Conservation (phyloP, 306 rosid species). For the Malus asiatica region DNA sequence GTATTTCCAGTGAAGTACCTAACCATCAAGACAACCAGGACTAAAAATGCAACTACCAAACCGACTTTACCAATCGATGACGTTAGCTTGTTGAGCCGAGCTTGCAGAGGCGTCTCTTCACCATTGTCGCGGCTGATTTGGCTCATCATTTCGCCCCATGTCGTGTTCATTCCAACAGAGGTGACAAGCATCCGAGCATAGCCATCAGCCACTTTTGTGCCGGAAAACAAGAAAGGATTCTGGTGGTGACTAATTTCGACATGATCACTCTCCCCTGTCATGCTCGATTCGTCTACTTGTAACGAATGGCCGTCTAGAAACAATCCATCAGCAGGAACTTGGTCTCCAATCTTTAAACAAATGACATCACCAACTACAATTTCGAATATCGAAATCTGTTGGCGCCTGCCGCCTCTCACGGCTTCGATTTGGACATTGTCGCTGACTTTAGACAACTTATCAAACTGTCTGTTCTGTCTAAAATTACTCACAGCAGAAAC, state of each 20-base stretch:
- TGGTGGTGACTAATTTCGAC: constrained; percentile 17
- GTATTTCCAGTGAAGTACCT: constrained; percentile 38
- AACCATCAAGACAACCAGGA: constrained; percentile 29
- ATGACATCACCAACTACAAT: constrained; percentile 90
- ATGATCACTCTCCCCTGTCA: constrained; percentile 47
- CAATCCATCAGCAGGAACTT: constrained; percentile 59
- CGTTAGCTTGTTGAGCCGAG: constrained; percentile 16
- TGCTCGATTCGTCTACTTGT: constrained; percentile 39
- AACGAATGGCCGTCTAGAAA: constrained; percentile 29
- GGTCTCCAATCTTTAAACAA: constrained; percentile 79
- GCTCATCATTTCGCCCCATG: constrained; percentile 9
- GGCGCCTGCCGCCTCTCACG: background rate
- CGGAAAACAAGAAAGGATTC: constrained; percentile 19
- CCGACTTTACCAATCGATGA: constrained; percentile 25
- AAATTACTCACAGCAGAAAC: background rate
- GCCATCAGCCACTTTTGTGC: no score
- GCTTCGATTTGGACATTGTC: constrained; percentile 5
- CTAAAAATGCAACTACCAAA: constrained; percentile 22
- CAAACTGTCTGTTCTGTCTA: constrained; percentile 14
- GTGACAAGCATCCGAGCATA: no score
- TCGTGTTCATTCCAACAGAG: no score
- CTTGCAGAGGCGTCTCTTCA: constrained; percentile 21
- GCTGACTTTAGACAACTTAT: constrained; percentile 16
- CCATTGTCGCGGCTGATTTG: constrained; percentile 7
- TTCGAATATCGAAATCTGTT: constrained; percentile 68